A percentile compares a stretch with the other conserved stretches of the same genome.
Conservation (phyloP, 805 yeast genomes). For the Barnettozyma populi region DNA sequence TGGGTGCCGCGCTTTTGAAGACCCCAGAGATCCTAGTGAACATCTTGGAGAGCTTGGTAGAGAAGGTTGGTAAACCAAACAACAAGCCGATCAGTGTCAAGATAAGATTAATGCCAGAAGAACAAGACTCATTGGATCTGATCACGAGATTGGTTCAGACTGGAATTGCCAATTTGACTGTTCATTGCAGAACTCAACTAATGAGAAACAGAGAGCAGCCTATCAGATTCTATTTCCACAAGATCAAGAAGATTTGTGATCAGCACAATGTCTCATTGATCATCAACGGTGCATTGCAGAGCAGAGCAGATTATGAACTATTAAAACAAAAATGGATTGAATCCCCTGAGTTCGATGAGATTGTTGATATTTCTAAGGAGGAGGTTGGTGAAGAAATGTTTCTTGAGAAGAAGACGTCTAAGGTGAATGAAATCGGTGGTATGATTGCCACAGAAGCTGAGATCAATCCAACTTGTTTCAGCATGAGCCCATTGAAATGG, state of each 20-base stretch:
- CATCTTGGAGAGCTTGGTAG: conserved; percentile 65
- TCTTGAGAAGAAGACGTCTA: neutral
- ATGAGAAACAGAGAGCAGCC: conserved; percentile 90
- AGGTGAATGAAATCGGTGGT: conserved; percentile 66
- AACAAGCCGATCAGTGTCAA: conserved; percentile 85
- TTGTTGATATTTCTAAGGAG: conserved; percentile 1
- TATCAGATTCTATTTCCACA: conserved; percentile 59
- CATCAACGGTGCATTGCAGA: conserved; percentile 72
- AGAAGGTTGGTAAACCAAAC: conserved; percentile 72
- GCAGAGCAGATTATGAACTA: conserved; percentile 45
- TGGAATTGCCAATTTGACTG: conserved; percentile 80
- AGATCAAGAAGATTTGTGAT: conserved; percentile 56
- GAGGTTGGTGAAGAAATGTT: neutral
- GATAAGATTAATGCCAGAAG: conserved; percentile 68
- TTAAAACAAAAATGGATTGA: conserved; percentile 38
- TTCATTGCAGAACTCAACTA: conserved; percentile 83
- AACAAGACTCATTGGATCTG: conserved; percentile 53
- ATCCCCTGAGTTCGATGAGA: conserved; percentile 4
- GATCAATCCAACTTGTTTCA: conserved; percentile 74
- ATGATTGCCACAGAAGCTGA: conserved; percentile 96
- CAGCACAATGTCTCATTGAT: conserved; percentile 63
- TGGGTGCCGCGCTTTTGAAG: conserved; percentile 90
- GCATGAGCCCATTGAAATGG: conserved; percentile 43
- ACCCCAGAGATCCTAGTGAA: conserved; percentile 76
- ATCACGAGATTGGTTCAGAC: conserved; percentile 59